Percentiles rank a stretch among this genome's conserved stretches.
These are phyloP conservation scores for Oxytropis ochrocephala DNA, from an alignment of 306 rosid species.

Conservation along the genomic window DNA sequence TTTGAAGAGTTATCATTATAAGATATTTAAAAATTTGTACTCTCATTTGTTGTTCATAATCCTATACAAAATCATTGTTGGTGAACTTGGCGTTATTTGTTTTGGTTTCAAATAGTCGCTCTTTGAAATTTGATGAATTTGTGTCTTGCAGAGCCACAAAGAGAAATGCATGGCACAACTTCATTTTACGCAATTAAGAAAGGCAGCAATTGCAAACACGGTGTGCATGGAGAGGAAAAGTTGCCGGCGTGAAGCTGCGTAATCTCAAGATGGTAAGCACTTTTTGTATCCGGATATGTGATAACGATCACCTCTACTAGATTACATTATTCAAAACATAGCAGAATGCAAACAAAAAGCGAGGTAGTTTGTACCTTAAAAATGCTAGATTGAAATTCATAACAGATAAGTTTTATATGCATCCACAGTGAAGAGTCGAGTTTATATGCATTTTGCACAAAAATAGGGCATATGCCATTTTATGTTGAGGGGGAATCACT, in stretches of 20 bases:
- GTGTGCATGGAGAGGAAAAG: constrained; percentile 87
- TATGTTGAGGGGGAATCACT: neutral
- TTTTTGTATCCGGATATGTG: constrained; percentile 1
- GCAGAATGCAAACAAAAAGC: neutral
- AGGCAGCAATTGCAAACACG: constrained; percentile 72
- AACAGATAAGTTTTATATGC: neutral
- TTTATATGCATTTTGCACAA: neutral
- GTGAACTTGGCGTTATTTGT: constrained; percentile 8
- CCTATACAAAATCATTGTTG: constrained; percentile 6
- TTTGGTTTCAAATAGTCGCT: constrained; percentile 14
- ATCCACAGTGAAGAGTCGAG: neutral
- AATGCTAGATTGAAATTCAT: neutral
- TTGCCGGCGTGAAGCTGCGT: constrained; percentile 64
- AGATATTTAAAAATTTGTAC: neutral
- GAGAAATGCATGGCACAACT: constrained; percentile 52
- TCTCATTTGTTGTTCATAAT: neutral
- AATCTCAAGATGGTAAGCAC: constrained; percentile 74
- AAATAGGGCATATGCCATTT: neutral
- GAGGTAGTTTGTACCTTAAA: neutral
- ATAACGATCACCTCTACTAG: neutral
- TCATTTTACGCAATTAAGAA: constrained; percentile 52
- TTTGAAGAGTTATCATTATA: neutral
- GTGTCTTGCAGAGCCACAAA: constrained; percentile 58
- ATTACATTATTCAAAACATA: neutral
- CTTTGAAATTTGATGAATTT: constrained; percentile 10